Percentiles rank a stretch among this genome's conserved stretches.
Evolutionary conservation across 2,329 filamentous ascomycete species (phyloP).

Genomic region (Exophiala sp.): DNA sequence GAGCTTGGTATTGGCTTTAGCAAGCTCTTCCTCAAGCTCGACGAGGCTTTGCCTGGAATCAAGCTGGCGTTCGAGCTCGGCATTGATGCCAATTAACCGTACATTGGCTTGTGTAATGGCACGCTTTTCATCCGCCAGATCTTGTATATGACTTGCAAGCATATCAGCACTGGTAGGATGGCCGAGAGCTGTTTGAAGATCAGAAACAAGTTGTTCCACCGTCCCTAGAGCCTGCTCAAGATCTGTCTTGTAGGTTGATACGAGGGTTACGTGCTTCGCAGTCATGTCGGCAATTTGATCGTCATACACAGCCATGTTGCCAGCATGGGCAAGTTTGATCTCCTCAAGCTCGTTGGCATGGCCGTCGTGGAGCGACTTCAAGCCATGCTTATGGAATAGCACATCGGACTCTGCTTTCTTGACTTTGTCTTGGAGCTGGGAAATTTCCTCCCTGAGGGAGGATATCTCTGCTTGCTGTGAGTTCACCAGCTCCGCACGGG

Average conservation of each 20-base stretch:
- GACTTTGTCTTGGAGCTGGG: constrained; percentile 38
- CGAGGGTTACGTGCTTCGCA: constrained; percentile 55
- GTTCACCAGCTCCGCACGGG: constrained; percentile 60
- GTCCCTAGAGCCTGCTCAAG: constrained; percentile 52
- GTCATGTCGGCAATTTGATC: constrained; percentile 39
- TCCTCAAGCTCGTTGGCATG: constrained; percentile 34
- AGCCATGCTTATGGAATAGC: constrained; percentile 48
- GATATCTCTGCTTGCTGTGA: constrained; percentile 51
- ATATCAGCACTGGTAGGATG: constrained; percentile 28
- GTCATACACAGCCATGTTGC: constrained; percentile 34
- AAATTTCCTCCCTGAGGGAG: constrained; percentile 29
- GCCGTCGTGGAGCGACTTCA: constrained; percentile 39
- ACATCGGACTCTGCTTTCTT: constrained; percentile 52
- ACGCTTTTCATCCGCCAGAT: constrained; percentile 26
- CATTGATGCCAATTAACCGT: constrained; percentile 24
- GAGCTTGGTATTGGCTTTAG: constrained; percentile 39
- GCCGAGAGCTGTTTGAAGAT: constrained; percentile 24
- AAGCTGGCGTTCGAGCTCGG: constrained; percentile 27
- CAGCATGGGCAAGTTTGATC: constrained; percentile 28
- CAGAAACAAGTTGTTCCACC: constrained; percentile 22
- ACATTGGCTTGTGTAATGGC: constrained; percentile 21
- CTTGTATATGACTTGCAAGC: constrained; percentile 27
- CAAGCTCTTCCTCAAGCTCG: constrained; percentile 34
- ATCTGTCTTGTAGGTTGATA: constrained; percentile 59
- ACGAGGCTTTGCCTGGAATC: constrained; percentile 22